phyloP scores from a whole-genome alignment of 2,329 filamentous ascomycete genomes.

The Cladophialophora psammophila region DNA sequence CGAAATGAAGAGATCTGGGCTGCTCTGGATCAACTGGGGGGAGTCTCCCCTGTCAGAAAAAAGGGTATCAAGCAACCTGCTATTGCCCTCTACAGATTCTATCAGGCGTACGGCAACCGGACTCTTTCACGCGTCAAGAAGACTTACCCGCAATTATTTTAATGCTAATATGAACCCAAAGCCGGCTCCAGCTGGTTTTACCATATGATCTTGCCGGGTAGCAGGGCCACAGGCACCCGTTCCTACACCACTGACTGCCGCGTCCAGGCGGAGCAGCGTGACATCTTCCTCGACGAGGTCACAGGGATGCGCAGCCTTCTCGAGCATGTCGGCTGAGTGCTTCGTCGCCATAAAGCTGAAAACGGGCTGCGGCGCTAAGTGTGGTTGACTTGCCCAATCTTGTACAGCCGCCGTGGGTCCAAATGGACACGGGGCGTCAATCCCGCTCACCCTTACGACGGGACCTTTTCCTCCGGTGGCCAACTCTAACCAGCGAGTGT shows the following conservation, averaged over 20 bases:
- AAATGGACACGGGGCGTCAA: background rate
- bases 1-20: no score
- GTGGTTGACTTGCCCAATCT: background rate
- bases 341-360: background rate
- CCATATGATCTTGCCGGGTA: background rate
- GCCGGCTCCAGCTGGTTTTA: background rate
- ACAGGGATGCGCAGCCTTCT: background rate
- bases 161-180: background rate
- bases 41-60: no score
- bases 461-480: background rate
- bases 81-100: no score
- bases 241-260: background rate
- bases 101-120: background rate
- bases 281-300: background rate
- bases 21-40: no score
- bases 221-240: conserved; percentile 2
- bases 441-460: background rate
- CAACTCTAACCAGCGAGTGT: conserved; percentile 59
- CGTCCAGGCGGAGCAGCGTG: background rate
- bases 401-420: background rate
- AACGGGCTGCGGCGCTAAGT: background rate
- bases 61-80: no score
- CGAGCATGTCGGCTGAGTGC: conserved; percentile 2
- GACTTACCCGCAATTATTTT: background rate
- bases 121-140: background rate